Conservation (phyloP, 192 early-diverging fungal genomes). For the Coemansia sp. region DNA sequence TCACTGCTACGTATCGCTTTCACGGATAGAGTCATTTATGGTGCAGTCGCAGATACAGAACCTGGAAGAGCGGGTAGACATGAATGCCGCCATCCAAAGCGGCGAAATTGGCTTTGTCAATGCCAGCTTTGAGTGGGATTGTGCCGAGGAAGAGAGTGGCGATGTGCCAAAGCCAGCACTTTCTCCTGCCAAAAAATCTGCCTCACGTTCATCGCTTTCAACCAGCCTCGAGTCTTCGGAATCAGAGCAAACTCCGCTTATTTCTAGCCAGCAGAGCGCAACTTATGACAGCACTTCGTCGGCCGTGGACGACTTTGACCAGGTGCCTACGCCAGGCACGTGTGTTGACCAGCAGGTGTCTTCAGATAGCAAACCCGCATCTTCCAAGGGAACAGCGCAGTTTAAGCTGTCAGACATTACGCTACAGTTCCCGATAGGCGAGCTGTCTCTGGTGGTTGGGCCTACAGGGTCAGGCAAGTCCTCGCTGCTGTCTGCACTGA, state of each 20-base stretch:
- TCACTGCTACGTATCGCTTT: conserved; percentile 63
- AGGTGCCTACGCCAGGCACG: neutral
- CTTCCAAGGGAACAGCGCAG: neutral
- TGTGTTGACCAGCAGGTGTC: neutral
- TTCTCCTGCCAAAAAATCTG: neutral
- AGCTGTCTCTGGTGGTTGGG: conserved; percentile 75
- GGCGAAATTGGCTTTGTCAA: conserved; percentile 32
- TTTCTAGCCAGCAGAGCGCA: neutral
- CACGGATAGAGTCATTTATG: conserved; percentile 74
- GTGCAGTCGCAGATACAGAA: conserved; percentile 66
- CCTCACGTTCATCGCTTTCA: conserved; percentile 1
- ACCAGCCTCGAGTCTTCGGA: neutral
- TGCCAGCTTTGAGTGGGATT: conserved; percentile 47
- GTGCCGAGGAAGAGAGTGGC: neutral
- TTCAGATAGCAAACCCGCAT: neutral
- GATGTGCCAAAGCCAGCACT: neutral
- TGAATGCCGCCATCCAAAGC: conserved; percentile 1
- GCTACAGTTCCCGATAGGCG: conserved; percentile 64
- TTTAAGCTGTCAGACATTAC: conserved; percentile 66
- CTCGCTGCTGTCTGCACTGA: conserved; percentile 71
- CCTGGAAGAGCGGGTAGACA: conserved; percentile 39
- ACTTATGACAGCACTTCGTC: neutral
- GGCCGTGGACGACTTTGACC: neutral
- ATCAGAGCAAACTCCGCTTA: conserved; percentile 20
- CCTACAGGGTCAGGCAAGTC: conserved; percentile 92